Conservation (phyloP, 352 stramenopile genomes). For the Globisporangium acanthophoron region DNA sequence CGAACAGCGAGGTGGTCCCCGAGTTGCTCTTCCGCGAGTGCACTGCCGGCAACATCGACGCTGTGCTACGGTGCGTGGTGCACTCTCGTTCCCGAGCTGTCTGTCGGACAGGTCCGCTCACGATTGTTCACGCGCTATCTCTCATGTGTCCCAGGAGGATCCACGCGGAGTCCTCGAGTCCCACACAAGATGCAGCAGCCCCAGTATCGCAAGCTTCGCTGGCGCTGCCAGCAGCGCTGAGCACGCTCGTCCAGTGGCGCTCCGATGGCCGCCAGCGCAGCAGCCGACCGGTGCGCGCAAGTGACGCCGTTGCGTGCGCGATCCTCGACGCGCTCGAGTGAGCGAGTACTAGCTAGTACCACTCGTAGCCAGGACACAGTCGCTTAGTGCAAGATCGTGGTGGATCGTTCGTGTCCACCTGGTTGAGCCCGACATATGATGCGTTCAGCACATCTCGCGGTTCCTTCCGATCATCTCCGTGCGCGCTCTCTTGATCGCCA, state of each 20-base stretch:
- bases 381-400: no score
- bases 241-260: conserved; percentile 27
- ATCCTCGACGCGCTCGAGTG: conserved; percentile 6
- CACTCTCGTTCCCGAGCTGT: neutral
- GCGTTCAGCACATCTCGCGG: neutral
- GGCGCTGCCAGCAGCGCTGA: conserved; percentile 18
- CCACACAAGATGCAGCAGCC: conserved; percentile 2
- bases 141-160: conserved; percentile 11
- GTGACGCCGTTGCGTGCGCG: conserved; percentile 31
- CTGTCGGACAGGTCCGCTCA: no score
- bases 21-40: conserved; percentile 66
- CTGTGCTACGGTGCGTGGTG: conserved; percentile 15
- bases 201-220: neutral
- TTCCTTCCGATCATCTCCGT: neutral
- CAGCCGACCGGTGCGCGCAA: conserved; percentile 27
- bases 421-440: neutral
- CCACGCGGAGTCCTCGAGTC: neutral
- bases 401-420: no score
- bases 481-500: no score
- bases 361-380: neutral
- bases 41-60: conserved; percentile 32
- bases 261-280: neutral
- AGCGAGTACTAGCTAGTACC: no score
- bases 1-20: conserved; percentile 35
- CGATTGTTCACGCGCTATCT: neutral